phyloP scores from a whole-genome alignment of 2,329 filamentous ascomycete genomes.

The Alternaria sp. region DNA sequence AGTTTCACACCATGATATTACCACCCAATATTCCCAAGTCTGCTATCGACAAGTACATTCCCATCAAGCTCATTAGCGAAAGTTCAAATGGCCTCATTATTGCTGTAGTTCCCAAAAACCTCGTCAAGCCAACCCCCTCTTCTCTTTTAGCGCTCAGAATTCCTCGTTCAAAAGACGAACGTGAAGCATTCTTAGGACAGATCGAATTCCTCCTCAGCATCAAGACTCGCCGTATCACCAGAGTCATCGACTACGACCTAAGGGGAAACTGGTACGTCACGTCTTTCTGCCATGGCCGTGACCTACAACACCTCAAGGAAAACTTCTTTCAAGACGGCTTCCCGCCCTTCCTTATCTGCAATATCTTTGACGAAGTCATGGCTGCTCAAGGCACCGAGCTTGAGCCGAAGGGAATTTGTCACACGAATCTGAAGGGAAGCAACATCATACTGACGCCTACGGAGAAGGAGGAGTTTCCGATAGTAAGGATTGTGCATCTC shows the following conservation, averaged over 20 bases:
- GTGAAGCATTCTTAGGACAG: not conserved
- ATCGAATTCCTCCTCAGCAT: not conserved
- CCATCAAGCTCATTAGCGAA: not conserved
- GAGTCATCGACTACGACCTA: not conserved
- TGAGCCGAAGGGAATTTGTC: not conserved
- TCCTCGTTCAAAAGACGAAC: not conserved
- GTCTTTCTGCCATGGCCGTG: not conserved
- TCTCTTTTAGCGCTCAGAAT: not conserved
- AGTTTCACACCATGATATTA: not conserved
- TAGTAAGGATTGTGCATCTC: not conserved
- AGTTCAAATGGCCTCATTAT: not conserved
- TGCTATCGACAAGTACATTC: not conserved
- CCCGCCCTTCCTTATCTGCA: not conserved
- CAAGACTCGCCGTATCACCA: not conserved
- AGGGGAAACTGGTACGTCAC: not conserved
- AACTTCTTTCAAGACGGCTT: not conserved
- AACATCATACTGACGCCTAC: not conserved
- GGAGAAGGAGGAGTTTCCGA: not conserved
- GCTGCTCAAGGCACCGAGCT: not conserved
- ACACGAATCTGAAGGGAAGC: not conserved
- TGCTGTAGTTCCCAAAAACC: not conserved
- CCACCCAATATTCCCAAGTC: not conserved
- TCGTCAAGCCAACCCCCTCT: not conserved
- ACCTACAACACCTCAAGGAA: not conserved
- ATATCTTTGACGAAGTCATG: not conserved